Base-by-base conservation (phyloP, 495 filamentous ascomycete genomes). In the Geopyxis carbonaria region DNA sequence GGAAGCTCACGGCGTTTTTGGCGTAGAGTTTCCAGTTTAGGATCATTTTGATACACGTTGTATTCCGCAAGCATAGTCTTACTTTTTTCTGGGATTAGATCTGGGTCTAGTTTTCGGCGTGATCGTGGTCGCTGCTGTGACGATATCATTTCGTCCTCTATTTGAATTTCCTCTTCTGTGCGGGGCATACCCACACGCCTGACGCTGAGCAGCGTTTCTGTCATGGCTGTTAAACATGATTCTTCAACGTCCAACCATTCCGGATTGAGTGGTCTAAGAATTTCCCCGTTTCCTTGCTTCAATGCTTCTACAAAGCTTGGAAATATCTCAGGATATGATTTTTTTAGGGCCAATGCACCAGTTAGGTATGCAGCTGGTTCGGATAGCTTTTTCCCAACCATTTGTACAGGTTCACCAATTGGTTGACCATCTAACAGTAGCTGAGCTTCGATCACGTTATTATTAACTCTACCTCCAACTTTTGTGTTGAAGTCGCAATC, bases 1-100 rank as follows among this genome's bases (percentile, higher is more conserved):
- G 71, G 71, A 20, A 75, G 44, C 7, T 59, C 51, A 1, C 53
- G 54, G 30, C 56, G 64, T 37, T 63, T 61, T 19, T 42, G 38
- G 16, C 57, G 51, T 19, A 66, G 40, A 2, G 46, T 51, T 37
- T 51, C 45, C 21, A 63, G 44, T 24, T 31, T 42, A 5, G 57
- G 45, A 40, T 65, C 47, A 8, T 20, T 43, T 13, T 56, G 28
- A 33, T 58, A 65, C 14, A 40, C 29, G 7, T 53, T 37, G 29
- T 59, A 53, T 6, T 41, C 43, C 32, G 48, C 50, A n/a, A 46
- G 20, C 22, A 67, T 36, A 2, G 45, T 28, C 16, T 32, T 38
- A 39, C 42, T 58, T 29, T 59, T 53, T 13, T 40, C 29, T 31
- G 45, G 38, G 6, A 47, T 27, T 36, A 59, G 35, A 6, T 31